Evolutionary conservation across 2,329 filamentous ascomycete genomes (phyloP).

Genomic region (Neurospora sp.): DNA sequence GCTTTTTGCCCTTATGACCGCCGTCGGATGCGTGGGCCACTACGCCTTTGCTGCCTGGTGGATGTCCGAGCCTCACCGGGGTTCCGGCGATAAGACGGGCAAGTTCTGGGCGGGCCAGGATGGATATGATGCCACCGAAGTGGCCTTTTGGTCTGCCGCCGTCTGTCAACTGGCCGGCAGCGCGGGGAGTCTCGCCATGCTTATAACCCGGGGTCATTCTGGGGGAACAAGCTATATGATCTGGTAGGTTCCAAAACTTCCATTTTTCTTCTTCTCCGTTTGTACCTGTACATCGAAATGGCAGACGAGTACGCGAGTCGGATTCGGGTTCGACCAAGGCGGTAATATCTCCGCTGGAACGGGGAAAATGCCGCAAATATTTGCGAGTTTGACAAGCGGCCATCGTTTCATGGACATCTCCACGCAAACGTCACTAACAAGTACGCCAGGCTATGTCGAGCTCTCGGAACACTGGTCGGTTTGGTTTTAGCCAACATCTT

Average conservation of each 20-base stretch:
- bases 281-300: not conserved
- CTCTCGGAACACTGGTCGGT: constrained; percentile 32
- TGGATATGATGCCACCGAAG: constrained; percentile 37
- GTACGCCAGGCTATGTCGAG: constrained; percentile 31
- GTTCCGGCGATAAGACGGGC: constrained; percentile 33
- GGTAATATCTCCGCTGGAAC: not conserved
- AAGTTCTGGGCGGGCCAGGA: constrained; percentile 32
- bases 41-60: constrained; percentile 38
- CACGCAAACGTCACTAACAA: not conserved
- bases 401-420: not conserved
- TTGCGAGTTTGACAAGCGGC: not conserved
- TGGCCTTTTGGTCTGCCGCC: constrained; percentile 39
- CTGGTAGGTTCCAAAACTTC: constrained; percentile 29
- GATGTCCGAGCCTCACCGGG: constrained; percentile 30
- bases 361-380: not conserved
- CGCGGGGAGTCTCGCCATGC: constrained; percentile 31
- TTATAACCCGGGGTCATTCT: constrained; percentile 36
- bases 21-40: constrained; percentile 28
- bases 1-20: constrained; percentile 27
- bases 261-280: not conserved
- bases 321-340: not conserved
- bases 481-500: constrained; percentile 29
- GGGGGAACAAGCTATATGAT: constrained; percentile 38
- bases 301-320: not conserved
- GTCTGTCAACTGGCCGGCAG: constrained; percentile 33